Conservation (phyloP, 2,329 filamentous ascomycete species). For the Ceratocystis huliohia region DNA sequence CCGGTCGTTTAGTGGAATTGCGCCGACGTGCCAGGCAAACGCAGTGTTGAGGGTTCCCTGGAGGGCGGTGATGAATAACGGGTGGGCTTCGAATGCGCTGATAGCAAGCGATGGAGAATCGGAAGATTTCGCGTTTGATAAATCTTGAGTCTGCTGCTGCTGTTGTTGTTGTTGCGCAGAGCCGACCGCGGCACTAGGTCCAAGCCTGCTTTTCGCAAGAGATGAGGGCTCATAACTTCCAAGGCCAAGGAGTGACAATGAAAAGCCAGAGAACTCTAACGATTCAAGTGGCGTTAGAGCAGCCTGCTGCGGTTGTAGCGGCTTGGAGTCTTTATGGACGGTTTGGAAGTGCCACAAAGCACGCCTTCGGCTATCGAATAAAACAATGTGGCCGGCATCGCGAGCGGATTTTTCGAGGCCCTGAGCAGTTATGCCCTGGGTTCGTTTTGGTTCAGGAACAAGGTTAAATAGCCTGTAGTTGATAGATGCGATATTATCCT, state of each 20-base stretch:
- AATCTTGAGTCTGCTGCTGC: conserved; percentile 1
- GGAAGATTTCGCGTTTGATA: not conserved
- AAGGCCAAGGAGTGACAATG: not conserved
- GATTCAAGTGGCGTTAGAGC: conserved; percentile 14
- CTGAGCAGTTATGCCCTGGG: conserved; percentile 35
- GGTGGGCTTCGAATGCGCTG: conserved; percentile 12
- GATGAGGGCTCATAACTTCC: conserved; percentile 16
- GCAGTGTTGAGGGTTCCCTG: conserved; percentile 14
- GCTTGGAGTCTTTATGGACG: conserved; percentile 31
- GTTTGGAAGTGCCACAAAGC: conserved; percentile 44
- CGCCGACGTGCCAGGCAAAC: conserved; percentile 9
- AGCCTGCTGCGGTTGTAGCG: conserved; percentile 11
- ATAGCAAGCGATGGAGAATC: not conserved
- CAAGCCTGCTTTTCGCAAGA: conserved; percentile 14
- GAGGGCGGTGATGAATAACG: conserved; percentile 16
- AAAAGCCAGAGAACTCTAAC: conserved; percentile 11
- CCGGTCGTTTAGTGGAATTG: conserved; percentile 18
- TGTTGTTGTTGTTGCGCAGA: not conserved
- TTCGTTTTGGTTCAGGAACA: conserved; percentile 33
- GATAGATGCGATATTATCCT: conserved; percentile 47
- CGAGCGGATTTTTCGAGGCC: conserved; percentile 41
- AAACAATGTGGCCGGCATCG: conserved; percentile 41
- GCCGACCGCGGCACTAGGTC: not conserved
- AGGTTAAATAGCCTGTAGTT: conserved; percentile 43
- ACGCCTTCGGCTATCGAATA: conserved; percentile 38